Evolutionary conservation across 2,329 filamentous ascomycete species (phyloP).

Genomic region (Penicillium capsulatum): DNA sequence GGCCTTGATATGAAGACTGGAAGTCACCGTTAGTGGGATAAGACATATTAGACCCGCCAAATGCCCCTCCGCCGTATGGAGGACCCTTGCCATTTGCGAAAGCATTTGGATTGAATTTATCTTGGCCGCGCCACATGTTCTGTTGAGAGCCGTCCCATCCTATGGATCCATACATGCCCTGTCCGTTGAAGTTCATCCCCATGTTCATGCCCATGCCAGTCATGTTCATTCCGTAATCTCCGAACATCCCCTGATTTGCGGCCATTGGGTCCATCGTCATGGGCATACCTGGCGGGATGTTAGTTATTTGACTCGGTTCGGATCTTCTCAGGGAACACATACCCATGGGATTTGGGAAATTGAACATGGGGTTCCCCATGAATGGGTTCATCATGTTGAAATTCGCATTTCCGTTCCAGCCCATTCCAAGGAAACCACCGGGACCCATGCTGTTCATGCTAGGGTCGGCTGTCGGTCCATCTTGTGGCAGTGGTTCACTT

Average conservation of each 20-base stretch:
- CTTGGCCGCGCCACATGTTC: constrained; percentile 72
- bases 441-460: constrained; percentile 42
- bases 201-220: constrained; percentile 82
- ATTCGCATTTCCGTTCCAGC: constrained; percentile 58
- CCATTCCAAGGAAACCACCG: constrained; percentile 55
- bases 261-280: constrained; percentile 71
- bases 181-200: constrained; percentile 57
- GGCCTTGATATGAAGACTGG: constrained; percentile 74
- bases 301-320: constrained; percentile 19
- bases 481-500: constrained; percentile 4
- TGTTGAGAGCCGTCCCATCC: constrained; percentile 75
- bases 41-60: constrained; percentile 65
- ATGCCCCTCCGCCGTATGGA: constrained; percentile 77
- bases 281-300: constrained; percentile 60
- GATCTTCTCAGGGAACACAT: constrained; percentile 45
- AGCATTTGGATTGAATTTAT: constrained; percentile 87
- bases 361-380: constrained; percentile 46
- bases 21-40: constrained; percentile 62
- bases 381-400: constrained; percentile 71
- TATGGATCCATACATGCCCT: constrained; percentile 61
- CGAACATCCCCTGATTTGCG: constrained; percentile 48
- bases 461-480: constrained; percentile 1
- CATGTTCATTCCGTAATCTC: constrained; percentile 67
- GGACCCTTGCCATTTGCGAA: constrained; percentile 68
- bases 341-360: constrained; percentile 89